Conservation (phyloP, 2,329 filamentous ascomycete genomes). For the Beauveria rudraprayagi region DNA sequence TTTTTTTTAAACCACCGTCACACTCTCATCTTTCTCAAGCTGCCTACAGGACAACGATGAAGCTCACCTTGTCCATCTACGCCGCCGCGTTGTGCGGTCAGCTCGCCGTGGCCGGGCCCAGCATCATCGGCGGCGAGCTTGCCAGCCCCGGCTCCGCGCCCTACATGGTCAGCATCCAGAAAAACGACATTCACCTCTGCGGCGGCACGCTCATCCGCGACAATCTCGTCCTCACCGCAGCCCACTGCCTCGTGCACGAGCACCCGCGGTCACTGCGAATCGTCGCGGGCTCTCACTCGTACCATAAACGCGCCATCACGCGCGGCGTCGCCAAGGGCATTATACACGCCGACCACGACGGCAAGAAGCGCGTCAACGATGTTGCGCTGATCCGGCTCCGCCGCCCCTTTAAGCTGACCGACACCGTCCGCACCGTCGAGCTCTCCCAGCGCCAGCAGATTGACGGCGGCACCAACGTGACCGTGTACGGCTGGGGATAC, state of each 20-base stretch:
- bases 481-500: slow-evolving; percentile 7
- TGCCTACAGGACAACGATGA: background rate
- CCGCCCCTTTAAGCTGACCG: background rate
- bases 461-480: slow-evolving; percentile 2
- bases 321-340: background rate
- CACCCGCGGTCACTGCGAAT: background rate
- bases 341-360: background rate
- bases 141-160: background rate
- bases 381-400: background rate
- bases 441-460: background rate
- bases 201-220: background rate
- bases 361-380: background rate
- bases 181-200: background rate
- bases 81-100: background rate
- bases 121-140: slow-evolving; percentile 2
- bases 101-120: background rate
- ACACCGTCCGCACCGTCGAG: background rate
- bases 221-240: background rate
- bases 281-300: background rate
- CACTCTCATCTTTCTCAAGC: too few species aligned
- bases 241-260: background rate
- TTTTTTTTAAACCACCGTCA: too few species aligned
- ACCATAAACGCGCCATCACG: background rate
- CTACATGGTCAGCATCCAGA: slow-evolving; percentile 1
- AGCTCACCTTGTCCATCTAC: background rate